Base-by-base conservation (phyloP, 306 rosid species). In the Elaeagnus macrophylla region DNA sequence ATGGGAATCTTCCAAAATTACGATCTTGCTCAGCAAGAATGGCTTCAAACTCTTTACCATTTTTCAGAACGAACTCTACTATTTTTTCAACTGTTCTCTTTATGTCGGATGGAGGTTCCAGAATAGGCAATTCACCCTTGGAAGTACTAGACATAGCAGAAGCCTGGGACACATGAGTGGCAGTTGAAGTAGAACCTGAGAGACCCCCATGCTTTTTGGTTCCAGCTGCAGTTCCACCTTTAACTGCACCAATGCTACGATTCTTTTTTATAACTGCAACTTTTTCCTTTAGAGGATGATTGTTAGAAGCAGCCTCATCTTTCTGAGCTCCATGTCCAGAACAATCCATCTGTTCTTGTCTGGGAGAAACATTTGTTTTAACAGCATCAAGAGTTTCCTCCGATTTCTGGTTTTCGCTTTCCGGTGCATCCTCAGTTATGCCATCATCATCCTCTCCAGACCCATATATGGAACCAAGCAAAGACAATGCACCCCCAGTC, bases 391-490 rank as follows among this genome's bases (percentile, higher is more conserved):
- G 73, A 49, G 62, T 55, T 59, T 60, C 74, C 36, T 57, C 77
- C 51, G 56, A 48, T 42, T 52, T 59, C 35, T 58, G 47, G 44
- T 51, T 68, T 59, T 64, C 63, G 10, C 44, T 8, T 51, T 62
- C 63, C 3, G 52, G 54, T 56, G 72, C 48, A 38, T 67, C 79
- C 60, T 73, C 85, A 56, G 72, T 55, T 57, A 64, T 54, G 39
- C 52, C 85, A 65, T 88, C 96, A 54, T 84, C 96, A 45, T 88
- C 96, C 68, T 88, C 94, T 57, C 78, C 96, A 42, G 76, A 25
- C 54, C 88, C 96, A 65, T 88, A 88, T 25, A 75, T 67, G 66
- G 94, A 84, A 69, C 96, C 96, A 75, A 88, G 94, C 73, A 88
- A 76, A 69, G 90, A 84, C 67, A 88, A 67, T 6, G 96, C 96